Base-by-base conservation (phyloP, 352 stramenopile species). In the Phytopythium litorale region DNA sequence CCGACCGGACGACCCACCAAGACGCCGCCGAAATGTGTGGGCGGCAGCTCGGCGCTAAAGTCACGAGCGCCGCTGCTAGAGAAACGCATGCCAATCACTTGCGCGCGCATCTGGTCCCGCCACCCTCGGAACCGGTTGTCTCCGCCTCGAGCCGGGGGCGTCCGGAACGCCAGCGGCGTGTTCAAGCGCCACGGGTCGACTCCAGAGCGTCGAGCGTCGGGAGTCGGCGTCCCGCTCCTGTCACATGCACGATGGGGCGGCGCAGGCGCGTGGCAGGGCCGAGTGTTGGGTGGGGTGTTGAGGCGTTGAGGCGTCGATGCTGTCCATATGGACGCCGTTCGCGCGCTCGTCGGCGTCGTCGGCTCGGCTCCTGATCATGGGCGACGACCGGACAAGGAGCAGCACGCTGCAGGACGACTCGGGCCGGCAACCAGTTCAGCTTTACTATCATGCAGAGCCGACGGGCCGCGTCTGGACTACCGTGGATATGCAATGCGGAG, bases 61-160 rank as follows among this genome's bases (percentile, higher is more conserved):
- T 12, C 23, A 52, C 9, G 46, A 13, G 1, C 13, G 1, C 46
- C 23, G 46, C 46, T 11, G 46, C 11, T 18, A 56, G 16, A 56
- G 30, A 56, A 56, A 56, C 50, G 50, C 50, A 56, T 18, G 28
- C 7, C 28, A 16, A 42, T 38, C 50, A 55, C 15, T 30, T 55
- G 23, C 48, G 12, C 11, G 6, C n/a, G 6, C 12, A 12, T n/a
- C 6, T 37, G 25, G 23, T 54, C 48, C 13, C 48, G 21, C 13
- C 12, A 56, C 50, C 50, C 18, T 56, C 50, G 50, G 50, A 56
- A 56, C 30, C 8, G 15, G 28, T 32, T 32, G 28, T 4, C 28
- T 32, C 28, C 28, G 3, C 28, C 28, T 7, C 28, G 28, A 32
- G 7, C 7, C 28, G 3, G 7, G 28, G 5, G 28, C 28, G 28